Evolutionary conservation across 169 alveolate genomes (phyloP), one percentile per base, ranked within the genome.

Genomic region (Plasmodium chabaudi): DNA sequence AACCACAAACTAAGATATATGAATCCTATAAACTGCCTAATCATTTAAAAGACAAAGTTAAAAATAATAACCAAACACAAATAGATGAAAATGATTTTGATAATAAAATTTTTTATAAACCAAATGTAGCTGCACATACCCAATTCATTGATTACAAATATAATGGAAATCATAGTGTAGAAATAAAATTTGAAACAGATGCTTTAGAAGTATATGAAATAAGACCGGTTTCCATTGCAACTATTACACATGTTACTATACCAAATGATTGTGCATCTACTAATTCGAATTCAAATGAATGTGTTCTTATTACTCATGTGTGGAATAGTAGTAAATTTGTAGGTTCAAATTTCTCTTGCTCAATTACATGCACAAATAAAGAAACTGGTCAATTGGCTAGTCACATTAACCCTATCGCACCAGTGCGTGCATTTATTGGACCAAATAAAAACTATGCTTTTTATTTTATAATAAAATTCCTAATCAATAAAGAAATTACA

Each of bases 81-180:
- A 34, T 17, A 25, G 90, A 82, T 27, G 34, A 9, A 46, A 82
- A 67, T 46, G 90, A 82, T 77, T 27, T 77, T 49, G 84, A 82
- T 67, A 82, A 82, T 55, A 82, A 67, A 47, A 61, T 67, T 19
- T 82, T 82, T 82, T 82, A 82, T 60, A 82, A 65, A 17, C 57
- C 27, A 67, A 19, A 67, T 9, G 39, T 61, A 67, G 82, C 84
- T 65, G 60, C 84, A 82, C 84, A 67, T 47, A 53, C 63, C 27
- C 90, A 82, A 9, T 82, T 82, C 49, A 82, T 82, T 82, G 90
- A 82, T 27, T 82, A 82, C 56, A 82, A 82, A 82, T 82, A 55
- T 55, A 82, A 82, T 82, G 90, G 90, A 55, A 67, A 82, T 82
- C 90, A 82, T 59, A 13, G 56, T 19, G 90, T 82, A 9, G 90